Evolutionary conservation across 2,329 filamentous ascomycete genomes (phyloP), one percentile per base, ranked within the genome.

Genomic region (Aureobasidium sp.): DNA sequence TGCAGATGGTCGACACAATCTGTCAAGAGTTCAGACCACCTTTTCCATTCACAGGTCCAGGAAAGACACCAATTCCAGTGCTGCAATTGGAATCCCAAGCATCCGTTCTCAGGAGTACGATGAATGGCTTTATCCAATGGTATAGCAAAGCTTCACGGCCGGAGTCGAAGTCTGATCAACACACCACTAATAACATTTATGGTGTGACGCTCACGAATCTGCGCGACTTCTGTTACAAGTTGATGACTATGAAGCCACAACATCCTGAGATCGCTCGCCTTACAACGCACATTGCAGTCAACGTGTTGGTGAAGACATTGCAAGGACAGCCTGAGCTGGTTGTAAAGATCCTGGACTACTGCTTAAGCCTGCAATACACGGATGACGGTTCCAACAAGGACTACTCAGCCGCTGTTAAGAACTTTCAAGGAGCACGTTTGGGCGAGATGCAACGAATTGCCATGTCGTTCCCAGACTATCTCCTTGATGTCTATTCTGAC

Each of bases 341-440:
- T 74, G 81, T 97, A 23, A 91, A 89, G 71, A 90, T 96, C 26
- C 82, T 97, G 3, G 91, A 97, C 71, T 90, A 97, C 73, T 91
- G 97, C 65, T 81, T 99, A 41, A 86, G 93, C 70, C 91, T 90
- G 37, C 88, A 88, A 76, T 85, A 90, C n/a, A 79, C 83, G 3
- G 84, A 90, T 47, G 83, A 89, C 61, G 86, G 88, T 2, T 84
- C 88, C 48, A 84, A 88, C 68, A 81, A 83, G 44, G 79, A 85
- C 3, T 96, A 92, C 73, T 91, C 89, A 15, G 94, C 97, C 66
- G 87, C 92, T 1, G 89, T 97, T 39, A 94, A 92, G 70, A 90
- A 95, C 63, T 81, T 99, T 17, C 91, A 97, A 71, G 84, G 84
- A 3, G 85, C 95, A 70, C 89, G 90, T 68, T 91, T 91, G 74